Percentiles rank a stretch among this genome's conserved stretches.
These are phyloP conservation scores for Pyrenophora seminiperda DNA, from an alignment of 2,329 filamentous ascomycete species.

Conservation along the genomic window DNA sequence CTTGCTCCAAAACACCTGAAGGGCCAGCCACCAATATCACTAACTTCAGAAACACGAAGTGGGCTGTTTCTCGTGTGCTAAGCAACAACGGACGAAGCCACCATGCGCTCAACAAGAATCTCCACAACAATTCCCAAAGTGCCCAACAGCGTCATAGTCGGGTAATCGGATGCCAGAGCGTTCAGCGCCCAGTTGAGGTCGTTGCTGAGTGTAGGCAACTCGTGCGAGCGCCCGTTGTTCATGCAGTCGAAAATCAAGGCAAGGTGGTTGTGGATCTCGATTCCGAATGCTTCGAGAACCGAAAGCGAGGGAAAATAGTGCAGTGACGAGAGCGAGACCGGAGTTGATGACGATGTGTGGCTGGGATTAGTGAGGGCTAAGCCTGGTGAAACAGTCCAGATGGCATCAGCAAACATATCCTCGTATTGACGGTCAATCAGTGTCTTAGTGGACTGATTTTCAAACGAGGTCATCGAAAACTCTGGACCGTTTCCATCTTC, in stretches of 20 bases:
- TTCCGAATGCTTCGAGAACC: background rate
- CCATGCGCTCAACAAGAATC: slow-evolving; percentile 4
- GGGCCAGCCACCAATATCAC: background rate
- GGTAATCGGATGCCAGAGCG: slow-evolving; percentile 1
- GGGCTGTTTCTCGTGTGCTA: background rate
- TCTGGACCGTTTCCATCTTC: background rate
- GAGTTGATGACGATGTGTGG: background rate
- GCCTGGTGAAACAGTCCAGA: slow-evolving; percentile 4
- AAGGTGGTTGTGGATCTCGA: slow-evolving; percentile 3
- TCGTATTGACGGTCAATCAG: background rate
- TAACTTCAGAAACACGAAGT: background rate
- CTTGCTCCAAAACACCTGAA: no score
- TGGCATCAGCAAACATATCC: slow-evolving; percentile 2
- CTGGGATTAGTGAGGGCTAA: background rate
- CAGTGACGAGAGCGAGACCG: background rate
- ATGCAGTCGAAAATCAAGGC: slow-evolving; percentile 5
- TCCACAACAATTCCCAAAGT: slow-evolving; percentile 6
- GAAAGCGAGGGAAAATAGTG: background rate
- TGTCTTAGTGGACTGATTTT: no score
- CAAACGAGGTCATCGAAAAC: background rate
- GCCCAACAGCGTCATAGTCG: background rate
- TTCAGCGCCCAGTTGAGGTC: slow-evolving; percentile 7
- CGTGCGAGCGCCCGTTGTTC: background rate
- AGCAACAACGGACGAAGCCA: background rate
- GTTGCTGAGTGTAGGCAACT: background rate